Percentiles rank a stretch among this genome's conserved stretches.
Conservation (phyloP, 306 rosid species). For the Dryas drummondii region DNA sequence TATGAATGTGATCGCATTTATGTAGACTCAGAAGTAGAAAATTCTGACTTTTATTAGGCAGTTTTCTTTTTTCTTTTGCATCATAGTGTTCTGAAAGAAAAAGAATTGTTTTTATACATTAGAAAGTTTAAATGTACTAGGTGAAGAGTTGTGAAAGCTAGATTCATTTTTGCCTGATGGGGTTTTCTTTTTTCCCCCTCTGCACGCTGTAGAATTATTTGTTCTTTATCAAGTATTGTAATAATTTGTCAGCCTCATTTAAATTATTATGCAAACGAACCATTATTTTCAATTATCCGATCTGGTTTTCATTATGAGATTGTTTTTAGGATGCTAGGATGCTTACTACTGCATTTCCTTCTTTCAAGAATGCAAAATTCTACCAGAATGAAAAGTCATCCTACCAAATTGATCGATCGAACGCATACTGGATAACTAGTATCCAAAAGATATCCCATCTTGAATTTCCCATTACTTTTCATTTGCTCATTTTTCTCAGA, state of each 20-base stretch:
- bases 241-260: conserved; percentile 52
- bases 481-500: too few relatives aligned
- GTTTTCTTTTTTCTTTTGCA: conserved; percentile 32
- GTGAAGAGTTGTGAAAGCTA: conserved; percentile 44
- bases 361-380: too few relatives aligned
- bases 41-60: conserved; percentile 63
- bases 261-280: conserved; percentile 41
- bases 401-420: too few relatives aligned
- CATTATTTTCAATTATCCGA: background rate
- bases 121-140: conserved; percentile 56
- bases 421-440: too few relatives aligned
- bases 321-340: background rate
- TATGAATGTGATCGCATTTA: conserved; percentile 31
- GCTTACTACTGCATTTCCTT: background rate
- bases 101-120: conserved; percentile 51
- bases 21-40: conserved; percentile 73
- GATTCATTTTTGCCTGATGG: conserved; percentile 60
- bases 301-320: background rate
- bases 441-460: too few relatives aligned
- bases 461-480: too few relatives aligned
- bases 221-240: conserved; percentile 54
- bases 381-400: too few relatives aligned
- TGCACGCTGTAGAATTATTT: conserved; percentile 57
- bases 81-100: conserved; percentile 45
- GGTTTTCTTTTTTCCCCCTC: conserved; percentile 45